Evolutionary conservation across 805 yeast species (phyloP).

Genomic region (Wickerhamiella nectarea): DNA sequence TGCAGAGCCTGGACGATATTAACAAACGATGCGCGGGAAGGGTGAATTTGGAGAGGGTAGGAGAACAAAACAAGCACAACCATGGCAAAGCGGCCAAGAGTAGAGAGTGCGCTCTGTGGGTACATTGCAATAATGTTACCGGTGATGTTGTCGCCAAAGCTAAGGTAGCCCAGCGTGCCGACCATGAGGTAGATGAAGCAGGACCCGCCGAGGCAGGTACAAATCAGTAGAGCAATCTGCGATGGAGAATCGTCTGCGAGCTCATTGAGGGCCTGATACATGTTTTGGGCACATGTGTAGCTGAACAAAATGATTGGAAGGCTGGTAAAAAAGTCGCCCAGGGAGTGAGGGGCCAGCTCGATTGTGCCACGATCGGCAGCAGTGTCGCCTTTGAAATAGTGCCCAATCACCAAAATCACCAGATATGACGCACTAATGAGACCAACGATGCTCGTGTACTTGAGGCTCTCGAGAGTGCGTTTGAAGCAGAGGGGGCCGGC

Average conservation of each 20-base stretch:
- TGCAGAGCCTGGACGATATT: constrained; percentile 42
- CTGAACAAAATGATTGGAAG: constrained; percentile 92
- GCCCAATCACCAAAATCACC: constrained; percentile 58
- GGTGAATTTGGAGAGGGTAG: constrained; percentile 85
- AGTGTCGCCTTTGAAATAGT: constrained; percentile 47
- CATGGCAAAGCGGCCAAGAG: constrained; percentile 68
- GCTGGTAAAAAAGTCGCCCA: constrained; percentile 41
- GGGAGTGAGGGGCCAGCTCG: constrained; percentile 34
- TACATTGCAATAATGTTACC: constrained; percentile 76
- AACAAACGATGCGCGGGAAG: constrained; percentile 70
- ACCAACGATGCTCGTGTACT: constrained; percentile 75
- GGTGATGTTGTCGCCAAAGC: constrained; percentile 67
- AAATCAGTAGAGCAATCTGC: constrained; percentile 35
- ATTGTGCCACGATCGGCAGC: constrained; percentile 38
- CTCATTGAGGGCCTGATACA: constrained; percentile 81
- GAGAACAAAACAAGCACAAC: constrained; percentile 68
- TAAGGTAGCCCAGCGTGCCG: constrained; percentile 71
- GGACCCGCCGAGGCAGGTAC: constrained; percentile 45
- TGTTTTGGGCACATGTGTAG: constrained; percentile 90
- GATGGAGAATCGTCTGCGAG: constrained; percentile 40
- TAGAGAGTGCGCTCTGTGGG: constrained; percentile 48
- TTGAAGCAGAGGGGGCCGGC: constrained; percentile 55
- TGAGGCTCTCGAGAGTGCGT: constrained; percentile 64
- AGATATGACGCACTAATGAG: constrained; percentile 68
- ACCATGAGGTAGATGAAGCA: constrained; percentile 50